These are phyloP conservation scores for Talaromyces thailandensis DNA, from an alignment of 495 filamentous ascomycete genomes.

Conservation along the genomic window DNA sequence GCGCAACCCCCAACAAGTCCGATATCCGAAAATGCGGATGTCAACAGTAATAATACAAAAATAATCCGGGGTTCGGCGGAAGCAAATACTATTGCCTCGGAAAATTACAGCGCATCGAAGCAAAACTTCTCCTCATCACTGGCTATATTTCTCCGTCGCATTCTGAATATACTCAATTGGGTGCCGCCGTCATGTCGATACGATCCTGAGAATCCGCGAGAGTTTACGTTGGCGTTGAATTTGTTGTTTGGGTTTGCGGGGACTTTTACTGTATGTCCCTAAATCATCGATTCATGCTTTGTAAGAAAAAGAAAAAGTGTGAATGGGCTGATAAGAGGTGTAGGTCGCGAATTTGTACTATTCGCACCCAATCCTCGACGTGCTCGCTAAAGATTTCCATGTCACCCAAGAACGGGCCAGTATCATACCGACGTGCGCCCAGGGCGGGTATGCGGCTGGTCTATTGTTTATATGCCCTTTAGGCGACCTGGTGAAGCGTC, in stretches of 20 bases:
- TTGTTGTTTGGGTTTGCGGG: constrained; percentile 48
- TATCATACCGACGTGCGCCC: constrained; percentile 65
- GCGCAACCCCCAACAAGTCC: background rate
- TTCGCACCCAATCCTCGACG: constrained; percentile 58
- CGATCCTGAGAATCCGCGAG: constrained; percentile 43
- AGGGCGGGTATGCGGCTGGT: constrained; percentile 72
- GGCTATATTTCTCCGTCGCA: background rate
- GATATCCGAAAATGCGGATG: background rate
- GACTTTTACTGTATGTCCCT: constrained; percentile 18
- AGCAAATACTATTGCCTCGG: background rate
- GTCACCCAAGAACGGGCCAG: constrained; percentile 49
- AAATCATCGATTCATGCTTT: background rate
- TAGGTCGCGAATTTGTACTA: constrained; percentile 68
- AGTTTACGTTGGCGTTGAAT: constrained; percentile 51
- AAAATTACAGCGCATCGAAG: background rate
- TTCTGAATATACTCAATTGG: constrained; percentile 32
- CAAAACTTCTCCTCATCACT: background rate
- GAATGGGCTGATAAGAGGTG: constrained; percentile 24
- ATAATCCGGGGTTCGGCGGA: background rate
- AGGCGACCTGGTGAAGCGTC: constrained; percentile 62
- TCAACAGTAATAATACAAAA: background rate
- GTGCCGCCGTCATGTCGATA: constrained; percentile 48
- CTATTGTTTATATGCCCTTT: constrained; percentile 69
- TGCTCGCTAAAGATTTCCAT: constrained; percentile 50
- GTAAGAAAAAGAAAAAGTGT: background rate